Evolutionary conservation across 2,329 filamentous ascomycete species (phyloP).

Genomic region (Juglanconis oblonga): DNA sequence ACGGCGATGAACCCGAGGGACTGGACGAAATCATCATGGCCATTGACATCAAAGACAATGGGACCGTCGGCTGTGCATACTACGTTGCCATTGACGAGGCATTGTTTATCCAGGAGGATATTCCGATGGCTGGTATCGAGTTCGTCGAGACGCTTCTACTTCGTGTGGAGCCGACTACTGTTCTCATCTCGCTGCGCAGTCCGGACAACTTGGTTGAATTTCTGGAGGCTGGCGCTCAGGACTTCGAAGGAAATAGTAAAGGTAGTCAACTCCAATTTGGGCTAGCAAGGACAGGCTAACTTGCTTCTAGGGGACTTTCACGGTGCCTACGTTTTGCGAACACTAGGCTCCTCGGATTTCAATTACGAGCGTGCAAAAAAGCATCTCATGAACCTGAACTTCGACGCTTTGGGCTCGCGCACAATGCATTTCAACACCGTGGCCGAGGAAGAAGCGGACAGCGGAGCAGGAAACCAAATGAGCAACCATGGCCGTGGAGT

Average conservation of each 20-base stretch:
- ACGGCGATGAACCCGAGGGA: slow-evolving; percentile 25
- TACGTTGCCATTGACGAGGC: slow-evolving; percentile 69
- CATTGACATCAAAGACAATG: slow-evolving; percentile 68
- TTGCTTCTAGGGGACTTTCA: slow-evolving; percentile 31
- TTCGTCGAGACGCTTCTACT: slow-evolving; percentile 60
- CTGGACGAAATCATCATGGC: slow-evolving; percentile 75
- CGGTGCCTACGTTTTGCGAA: slow-evolving; percentile 55
- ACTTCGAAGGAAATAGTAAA: slow-evolving; percentile 26
- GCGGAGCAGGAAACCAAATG: slow-evolving; percentile 42
- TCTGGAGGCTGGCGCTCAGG: slow-evolving; percentile 32
- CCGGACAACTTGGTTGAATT: slow-evolving; percentile 38
- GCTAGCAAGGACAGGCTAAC: not conserved
- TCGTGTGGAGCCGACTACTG: slow-evolving; percentile 52
- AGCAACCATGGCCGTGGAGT: slow-evolving; percentile 37
- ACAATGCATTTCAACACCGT: slow-evolving; percentile 56
- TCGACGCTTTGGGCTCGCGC: slow-evolving; percentile 45
- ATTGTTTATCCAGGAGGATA: slow-evolving; percentile 75
- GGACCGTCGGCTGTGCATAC: slow-evolving; percentile 78
- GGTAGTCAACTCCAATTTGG: slow-evolving; percentile 17
- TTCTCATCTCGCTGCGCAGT: slow-evolving; percentile 50
- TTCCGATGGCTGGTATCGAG: slow-evolving; percentile 65
- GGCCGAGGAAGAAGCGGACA: slow-evolving; percentile 30
- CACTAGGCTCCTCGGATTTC: slow-evolving; percentile 71
- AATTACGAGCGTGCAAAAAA: slow-evolving; percentile 62
- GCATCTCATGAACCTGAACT: slow-evolving; percentile 59